Evolutionary conservation across 345 rosid species (phyloP).

Genomic region (Microthlaspi erraticum): DNA sequence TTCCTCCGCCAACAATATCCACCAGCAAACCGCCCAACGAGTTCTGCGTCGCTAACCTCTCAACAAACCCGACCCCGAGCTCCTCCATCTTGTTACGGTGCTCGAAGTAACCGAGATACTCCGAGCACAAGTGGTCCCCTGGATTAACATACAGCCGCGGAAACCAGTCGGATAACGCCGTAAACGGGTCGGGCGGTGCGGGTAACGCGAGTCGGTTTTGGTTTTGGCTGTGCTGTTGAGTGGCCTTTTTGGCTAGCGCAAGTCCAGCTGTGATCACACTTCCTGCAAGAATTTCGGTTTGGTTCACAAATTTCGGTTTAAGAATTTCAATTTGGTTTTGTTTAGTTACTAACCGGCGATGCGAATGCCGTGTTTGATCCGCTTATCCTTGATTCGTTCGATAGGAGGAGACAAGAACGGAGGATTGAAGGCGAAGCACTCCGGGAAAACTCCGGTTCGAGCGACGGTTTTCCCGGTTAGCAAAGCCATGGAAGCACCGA

Average conservation of each 20-base stretch:
- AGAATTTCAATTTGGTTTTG: no score
- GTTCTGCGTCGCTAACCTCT: conserved; percentile 68
- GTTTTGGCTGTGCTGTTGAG: conserved; percentile 43
- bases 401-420: conserved; percentile 82
- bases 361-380: conserved; percentile 69
- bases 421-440: conserved; percentile 80
- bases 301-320: no score
- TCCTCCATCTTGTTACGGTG: conserved; percentile 91
- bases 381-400: conserved; percentile 68
- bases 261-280: conserved; percentile 89
- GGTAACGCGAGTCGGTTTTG: conserved; percentile 59
- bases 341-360: conserved; percentile 56
- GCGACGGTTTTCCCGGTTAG: conserved; percentile 81
- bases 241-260: conserved; percentile 63
- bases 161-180: conserved; percentile 62
- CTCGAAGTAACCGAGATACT: conserved; percentile 82
- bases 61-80: conserved; percentile 73
- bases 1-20: conserved; percentile 55
- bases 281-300: conserved; percentile 35
- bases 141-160: conserved; percentile 70
- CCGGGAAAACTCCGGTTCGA: conserved; percentile 56
- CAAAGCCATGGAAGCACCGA: conserved; percentile 86
- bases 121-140: conserved; percentile 74
- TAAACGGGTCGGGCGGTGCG: conserved; percentile 56
- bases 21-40: conserved; percentile 71